phyloP scores from a whole-genome alignment of 192 early-diverging fungal species.

The Podila epicladia region DNA sequence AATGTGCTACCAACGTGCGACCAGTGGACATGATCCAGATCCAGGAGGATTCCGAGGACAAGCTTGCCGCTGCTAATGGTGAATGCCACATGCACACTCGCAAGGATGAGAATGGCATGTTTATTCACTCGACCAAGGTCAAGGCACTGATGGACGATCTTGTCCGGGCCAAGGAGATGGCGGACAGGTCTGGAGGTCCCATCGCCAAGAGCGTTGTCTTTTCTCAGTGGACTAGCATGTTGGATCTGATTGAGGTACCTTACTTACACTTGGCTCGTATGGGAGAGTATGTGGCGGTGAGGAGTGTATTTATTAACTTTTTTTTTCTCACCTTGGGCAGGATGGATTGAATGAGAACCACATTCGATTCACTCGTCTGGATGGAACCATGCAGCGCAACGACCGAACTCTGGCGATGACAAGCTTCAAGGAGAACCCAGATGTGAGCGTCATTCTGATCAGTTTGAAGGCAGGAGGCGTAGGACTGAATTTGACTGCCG shows the following conservation, averaged over 20 bases:
- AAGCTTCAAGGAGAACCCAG: constrained; percentile 65
- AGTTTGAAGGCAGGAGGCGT: constrained; percentile 84
- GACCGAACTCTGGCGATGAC: constrained; percentile 66
- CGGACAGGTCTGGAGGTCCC: constrained; percentile 10
- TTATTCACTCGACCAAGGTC: constrained; percentile 60
- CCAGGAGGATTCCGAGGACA: constrained; percentile 56
- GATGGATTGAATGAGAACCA: constrained; percentile 64
- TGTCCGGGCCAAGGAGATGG: constrained; percentile 20
- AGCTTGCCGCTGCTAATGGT: constrained; percentile 17
- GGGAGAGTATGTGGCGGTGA: no score
- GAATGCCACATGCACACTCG: constrained; percentile 22
- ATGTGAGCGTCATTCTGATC: constrained; percentile 68
- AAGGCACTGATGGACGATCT: constrained; percentile 60
- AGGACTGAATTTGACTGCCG: constrained; percentile 80
- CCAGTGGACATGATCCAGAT: constrained; percentile 58
- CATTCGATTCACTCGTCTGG: constrained; percentile 74
- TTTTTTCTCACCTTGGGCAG: constrained; percentile 1
- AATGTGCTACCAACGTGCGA: constrained; percentile 43
- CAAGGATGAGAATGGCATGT: constrained; percentile 34
- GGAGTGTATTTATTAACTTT: background rate
- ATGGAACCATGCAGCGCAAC: constrained; percentile 78
- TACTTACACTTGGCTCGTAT: background rate
- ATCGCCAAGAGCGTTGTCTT: constrained; percentile 87
- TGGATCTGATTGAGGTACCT: constrained; percentile 76
- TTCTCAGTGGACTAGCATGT: constrained; percentile 93